Base-by-base conservation (phyloP, 352 stramenopile genomes). In the Globisporangium paddicum region DNA sequence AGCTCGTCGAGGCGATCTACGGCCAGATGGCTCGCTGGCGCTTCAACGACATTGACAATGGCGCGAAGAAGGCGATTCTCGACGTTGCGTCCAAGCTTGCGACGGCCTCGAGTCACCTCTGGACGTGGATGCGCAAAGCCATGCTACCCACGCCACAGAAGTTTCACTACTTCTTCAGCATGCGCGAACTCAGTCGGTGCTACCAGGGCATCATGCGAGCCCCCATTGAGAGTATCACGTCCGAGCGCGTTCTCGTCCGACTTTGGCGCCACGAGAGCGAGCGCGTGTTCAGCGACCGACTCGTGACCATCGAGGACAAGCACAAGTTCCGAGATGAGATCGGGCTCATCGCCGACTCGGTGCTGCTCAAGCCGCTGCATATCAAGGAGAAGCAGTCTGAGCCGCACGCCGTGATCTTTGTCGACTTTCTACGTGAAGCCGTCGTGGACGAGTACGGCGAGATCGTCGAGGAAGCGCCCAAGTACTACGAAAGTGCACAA, bases 1-100 rank as follows among this genome's bases (percentile, higher is more conserved):
- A 92, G n/a, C 77, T 90, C 10, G 89, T 96, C 1, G 79, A 96
- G 42, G 67, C 82, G 13, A 97, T 97, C 53, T 97, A 90, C 53
- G 87, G 87, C 0, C 79, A 91, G 58, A 86, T 97, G 51, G 71
- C 88, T 6, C 68, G 67, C 8, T 86, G 77, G 63, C 69, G 68
- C 6, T 87, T 89, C 32, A 37, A 65, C 18, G 67, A 73, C 2
- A 55, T 68, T 13, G 53, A 61, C 28, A 67, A 56, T 34, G 44
- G 37, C 16, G 61, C 60, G 14, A 64, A 73, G 34, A 89, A 78
- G 48, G 21, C 58, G 14, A 68, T 89, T 9, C 26, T 64, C 9
- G 79, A 89, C 9, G 59, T 87, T 35, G 72, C 79, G 8, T 54
- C 35, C 10, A 78, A 75, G 18, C 55, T 93, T 4, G 70, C 76